Conservation (phyloP, 441 rosid species). For the Eruca vesicaria region DNA sequence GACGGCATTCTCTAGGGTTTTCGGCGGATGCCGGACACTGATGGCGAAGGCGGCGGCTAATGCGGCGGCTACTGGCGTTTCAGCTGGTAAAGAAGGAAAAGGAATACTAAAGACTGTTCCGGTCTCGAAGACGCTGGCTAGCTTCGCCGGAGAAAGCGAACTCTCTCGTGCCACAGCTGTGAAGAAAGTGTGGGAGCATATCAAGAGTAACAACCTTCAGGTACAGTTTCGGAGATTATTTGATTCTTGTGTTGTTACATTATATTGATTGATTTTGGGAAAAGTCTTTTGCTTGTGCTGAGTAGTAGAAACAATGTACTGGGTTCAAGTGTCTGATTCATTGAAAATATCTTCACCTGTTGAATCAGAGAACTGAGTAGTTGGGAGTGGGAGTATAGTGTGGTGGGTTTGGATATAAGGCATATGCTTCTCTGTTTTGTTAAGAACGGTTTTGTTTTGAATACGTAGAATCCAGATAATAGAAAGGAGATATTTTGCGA, state of each 20-base stretch:
- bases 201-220: slow-evolving; percentile 47
- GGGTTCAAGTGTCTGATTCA: neutral
- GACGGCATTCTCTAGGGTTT: slow-evolving; percentile 35
- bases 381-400: neutral
- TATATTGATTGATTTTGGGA: neutral
- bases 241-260: neutral
- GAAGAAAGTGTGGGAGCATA: slow-evolving; percentile 46
- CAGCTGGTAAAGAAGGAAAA: neutral
- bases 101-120: slow-evolving; percentile 31
- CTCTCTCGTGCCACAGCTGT: slow-evolving; percentile 38
- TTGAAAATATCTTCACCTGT: neutral
- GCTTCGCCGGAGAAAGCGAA: slow-evolving; percentile 38
- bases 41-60: slow-evolving; percentile 30
- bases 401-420: neutral
- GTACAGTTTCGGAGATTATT: slow-evolving; percentile 1
- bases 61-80: neutral
- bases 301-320: slow-evolving; percentile 8
- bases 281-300: neutral
- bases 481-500: slow-evolving; percentile 66
- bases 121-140: slow-evolving; percentile 37
- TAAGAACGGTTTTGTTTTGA: neutral
- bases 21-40: slow-evolving; percentile 31
- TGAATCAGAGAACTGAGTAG: neutral
- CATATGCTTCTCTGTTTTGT: neutral
- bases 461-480: slow-evolving; percentile 57